Evolutionary conservation across 2,329 filamentous ascomycete species (phyloP), one percentile per base, ranked within the genome.

Genomic region (Penicillium psychrosexuale): DNA sequence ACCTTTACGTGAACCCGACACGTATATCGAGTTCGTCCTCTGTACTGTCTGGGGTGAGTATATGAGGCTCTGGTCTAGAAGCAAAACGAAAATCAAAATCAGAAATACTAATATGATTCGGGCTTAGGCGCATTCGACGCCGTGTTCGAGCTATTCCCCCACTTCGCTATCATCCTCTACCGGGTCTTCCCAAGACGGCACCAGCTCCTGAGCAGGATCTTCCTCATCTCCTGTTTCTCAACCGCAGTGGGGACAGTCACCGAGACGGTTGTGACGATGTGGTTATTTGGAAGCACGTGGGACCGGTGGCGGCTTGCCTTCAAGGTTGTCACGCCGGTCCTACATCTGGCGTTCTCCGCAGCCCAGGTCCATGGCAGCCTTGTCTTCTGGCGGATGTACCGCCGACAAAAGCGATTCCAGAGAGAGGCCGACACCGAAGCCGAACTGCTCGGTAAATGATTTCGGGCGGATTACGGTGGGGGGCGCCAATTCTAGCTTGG

Each of bases 101-200:
- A 17, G 4, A 19, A 24, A 17, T 24, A 3, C 37, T 38, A 24
- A 51, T 17, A 0, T 19, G 3, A 1, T n/a, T n/a, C 15, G 8
- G 5, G 6, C 28, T 1, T 38, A 78, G 77, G 77, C 22, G 73
- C 74, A 13, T 79, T 80, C 56, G 76, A 79, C 53, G 73, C 77
- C 11, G 59, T 78, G 11, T 76, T 74, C 19, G 77, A 79, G 60
- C 75, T 78, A 56, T 74, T 77, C 58, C 77, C 77, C 0, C 77
- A 79, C 28, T 53, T 78, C 15, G 72, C 76, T 17, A 77, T 79
- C 48, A 75, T 79, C 34, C 65, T 78, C 3, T 78, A 79, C 59
- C 74, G 77, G 7, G 56, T 76, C 1, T 72, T 72, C 53, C 72
- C 74, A 3, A 58, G 61, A 1, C 64, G 68, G 2, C 76, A 78